phyloP scores from a whole-genome alignment of 345 rosid genomes.

The Toxicodendron radicans region DNA sequence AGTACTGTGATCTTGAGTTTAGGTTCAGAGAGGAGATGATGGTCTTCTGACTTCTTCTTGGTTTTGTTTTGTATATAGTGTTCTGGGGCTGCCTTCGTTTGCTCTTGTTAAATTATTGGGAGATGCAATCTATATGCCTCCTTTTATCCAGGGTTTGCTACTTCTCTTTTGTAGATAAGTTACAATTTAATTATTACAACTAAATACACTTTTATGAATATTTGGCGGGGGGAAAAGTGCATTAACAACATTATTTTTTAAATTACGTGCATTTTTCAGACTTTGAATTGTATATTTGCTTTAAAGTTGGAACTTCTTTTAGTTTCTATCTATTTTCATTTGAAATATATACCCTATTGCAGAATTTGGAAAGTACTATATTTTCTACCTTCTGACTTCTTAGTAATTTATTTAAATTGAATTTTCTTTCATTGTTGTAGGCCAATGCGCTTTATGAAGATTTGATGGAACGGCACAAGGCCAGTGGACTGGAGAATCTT shows the following conservation, averaged over 20 bases:
- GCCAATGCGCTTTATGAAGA: constrained; percentile 92
- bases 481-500: constrained; percentile 83
- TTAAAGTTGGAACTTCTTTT: neutral
- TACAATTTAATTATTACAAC: neutral
- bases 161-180: neutral
- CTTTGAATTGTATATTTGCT: constrained; percentile 2
- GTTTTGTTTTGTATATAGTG: neutral
- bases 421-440: constrained; percentile 31
- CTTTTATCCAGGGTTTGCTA: neutral
- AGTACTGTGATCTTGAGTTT: neutral
- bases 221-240: neutral
- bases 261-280: neutral
- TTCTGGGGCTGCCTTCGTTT: neutral
- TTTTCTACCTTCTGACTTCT: neutral
- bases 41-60: neutral
- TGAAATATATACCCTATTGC: neutral
- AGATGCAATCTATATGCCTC: neutral
- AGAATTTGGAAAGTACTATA: neutral
- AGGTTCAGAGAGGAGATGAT: neutral
- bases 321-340: neutral
- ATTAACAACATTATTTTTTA: neutral
- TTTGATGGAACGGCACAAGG: constrained; percentile 79
- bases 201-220: neutral
- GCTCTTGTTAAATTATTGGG: neutral
- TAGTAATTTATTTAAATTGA: constrained; percentile 16